Conservation (phyloP, 164 flowering plant genomes). For the Paratinospora sagittata region DNA sequence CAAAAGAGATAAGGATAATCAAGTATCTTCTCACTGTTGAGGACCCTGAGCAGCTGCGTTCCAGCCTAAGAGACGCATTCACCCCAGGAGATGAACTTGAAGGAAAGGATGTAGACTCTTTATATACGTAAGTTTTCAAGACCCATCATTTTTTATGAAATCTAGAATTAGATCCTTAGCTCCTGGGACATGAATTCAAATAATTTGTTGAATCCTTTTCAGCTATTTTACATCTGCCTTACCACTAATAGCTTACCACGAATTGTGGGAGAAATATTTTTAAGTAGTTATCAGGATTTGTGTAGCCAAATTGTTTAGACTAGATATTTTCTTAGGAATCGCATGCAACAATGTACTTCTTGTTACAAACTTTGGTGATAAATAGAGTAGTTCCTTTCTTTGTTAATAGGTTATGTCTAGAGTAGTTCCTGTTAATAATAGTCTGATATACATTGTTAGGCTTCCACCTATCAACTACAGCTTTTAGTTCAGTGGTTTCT, state of each 20-base stretch:
- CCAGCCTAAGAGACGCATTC: conserved; percentile 71
- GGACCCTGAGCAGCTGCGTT: conserved; percentile 59
- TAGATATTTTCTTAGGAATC: not conserved
- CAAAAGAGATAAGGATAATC: conserved; percentile 76
- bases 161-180: not conserved
- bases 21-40: conserved; percentile 79
- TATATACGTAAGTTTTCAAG: conserved; percentile 68
- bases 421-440: not conserved
- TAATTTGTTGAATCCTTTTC: not conserved
- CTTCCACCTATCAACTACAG: no score
- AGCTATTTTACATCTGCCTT: no score
- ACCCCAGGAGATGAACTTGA: conserved; percentile 87
- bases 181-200: not conserved
- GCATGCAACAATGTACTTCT: not conserved
- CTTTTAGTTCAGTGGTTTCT: no score
- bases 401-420: not conserved
- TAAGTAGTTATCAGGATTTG: no score
- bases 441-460: conserved; percentile 9
- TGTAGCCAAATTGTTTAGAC: not conserved
- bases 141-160: not conserved
- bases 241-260: not conserved
- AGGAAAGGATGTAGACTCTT: conserved; percentile 57
- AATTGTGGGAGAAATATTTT: not conserved
- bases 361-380: no score
- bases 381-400: no score